A percentile compares a stretch with the other conserved stretches of the same genome.
phyloP scores from a whole-genome alignment of 2,329 filamentous ascomycete species.

The Periconia sp. region DNA sequence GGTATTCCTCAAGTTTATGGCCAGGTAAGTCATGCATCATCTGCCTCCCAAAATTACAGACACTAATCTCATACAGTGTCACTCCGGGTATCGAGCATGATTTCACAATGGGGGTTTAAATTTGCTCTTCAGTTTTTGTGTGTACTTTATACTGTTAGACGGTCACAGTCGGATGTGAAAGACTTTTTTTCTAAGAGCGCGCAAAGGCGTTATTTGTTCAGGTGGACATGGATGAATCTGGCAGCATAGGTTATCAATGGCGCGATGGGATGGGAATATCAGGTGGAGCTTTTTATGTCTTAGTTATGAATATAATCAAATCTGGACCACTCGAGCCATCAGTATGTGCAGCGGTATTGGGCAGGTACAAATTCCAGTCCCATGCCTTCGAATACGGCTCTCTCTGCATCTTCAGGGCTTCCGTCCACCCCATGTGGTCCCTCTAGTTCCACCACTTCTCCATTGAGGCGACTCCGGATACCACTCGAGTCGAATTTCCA shows the following conservation, averaged over 20 bases:
- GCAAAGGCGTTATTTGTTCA: background rate
- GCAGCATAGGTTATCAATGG: background rate
- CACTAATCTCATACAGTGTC: conserved; percentile 62
- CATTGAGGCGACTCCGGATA: conserved; percentile 67
- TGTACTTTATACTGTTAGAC: background rate
- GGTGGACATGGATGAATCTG: background rate
- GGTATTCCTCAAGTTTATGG: conserved; percentile 79
- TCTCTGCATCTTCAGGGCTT: conserved; percentile 73
- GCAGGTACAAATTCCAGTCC: conserved; percentile 57
- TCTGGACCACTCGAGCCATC: conserved; percentile 9
- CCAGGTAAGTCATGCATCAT: conserved; percentile 37
- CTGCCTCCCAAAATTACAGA: conserved; percentile 50
- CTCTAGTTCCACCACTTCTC: conserved; percentile 72
- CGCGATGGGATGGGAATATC: background rate
- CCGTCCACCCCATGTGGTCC: conserved; percentile 46
- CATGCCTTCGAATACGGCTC: conserved; percentile 74
- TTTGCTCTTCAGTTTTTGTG: background rate
- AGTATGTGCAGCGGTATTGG: conserved; percentile 49
- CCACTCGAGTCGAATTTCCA: conserved; percentile 94
- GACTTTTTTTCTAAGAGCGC: background rate
- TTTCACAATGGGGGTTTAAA: conserved; percentile 89
- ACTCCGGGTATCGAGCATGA: conserved; percentile 97
- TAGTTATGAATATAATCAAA: background rate
- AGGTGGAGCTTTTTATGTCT: background rate
- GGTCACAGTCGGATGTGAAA: background rate